Evolutionary conservation across 2,329 filamentous ascomycete species (phyloP).

Genomic region (Ceratocystis variospora): DNA sequence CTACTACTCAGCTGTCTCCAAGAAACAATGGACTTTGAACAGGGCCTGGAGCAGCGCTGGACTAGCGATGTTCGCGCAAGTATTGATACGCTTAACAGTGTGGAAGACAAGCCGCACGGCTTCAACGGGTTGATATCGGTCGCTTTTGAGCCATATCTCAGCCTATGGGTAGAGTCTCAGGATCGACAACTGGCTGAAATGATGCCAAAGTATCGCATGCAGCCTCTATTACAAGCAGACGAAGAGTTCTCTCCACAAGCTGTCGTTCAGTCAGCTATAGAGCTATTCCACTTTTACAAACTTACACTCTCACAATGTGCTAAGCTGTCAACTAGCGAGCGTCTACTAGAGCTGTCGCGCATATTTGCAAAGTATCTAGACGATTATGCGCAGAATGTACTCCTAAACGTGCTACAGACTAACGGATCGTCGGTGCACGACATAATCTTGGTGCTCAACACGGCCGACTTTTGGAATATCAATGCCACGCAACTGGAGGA

Average conservation of each 20-base stretch:
- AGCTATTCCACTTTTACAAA: constrained; percentile 95
- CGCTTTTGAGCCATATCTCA: constrained; percentile 93
- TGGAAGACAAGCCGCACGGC: constrained; percentile 58
- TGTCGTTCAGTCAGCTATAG: constrained; percentile 85
- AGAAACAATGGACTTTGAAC: constrained; percentile 94
- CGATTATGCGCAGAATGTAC: constrained; percentile 84
- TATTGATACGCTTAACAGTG: constrained; percentile 75
- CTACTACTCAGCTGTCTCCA: constrained; percentile 78
- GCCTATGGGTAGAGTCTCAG: constrained; percentile 92
- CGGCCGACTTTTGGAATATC: constrained; percentile 90
- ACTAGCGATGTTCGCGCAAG: constrained; percentile 60
- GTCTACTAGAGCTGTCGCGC: constrained; percentile 69
- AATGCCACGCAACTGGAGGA: constrained; percentile 91
- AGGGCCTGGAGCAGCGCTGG: constrained; percentile 75
- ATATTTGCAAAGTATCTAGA: constrained; percentile 88
- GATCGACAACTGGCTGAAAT: constrained; percentile 73
- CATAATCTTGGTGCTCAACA: constrained; percentile 78
- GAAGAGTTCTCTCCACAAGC: constrained; percentile 86
- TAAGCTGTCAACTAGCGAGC: constrained; percentile 82
- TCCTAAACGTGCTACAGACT: constrained; percentile 54
- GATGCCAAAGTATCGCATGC: constrained; percentile 75
- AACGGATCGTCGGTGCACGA: constrained; percentile 54
- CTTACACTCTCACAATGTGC: constrained; percentile 86
- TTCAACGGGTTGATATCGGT: constrained; percentile 90
- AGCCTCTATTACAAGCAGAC: constrained; percentile 65